Evolutionary conservation across 2,329 filamentous ascomycete genomes (phyloP).

Genomic region (Cladorrhinum sp.): DNA sequence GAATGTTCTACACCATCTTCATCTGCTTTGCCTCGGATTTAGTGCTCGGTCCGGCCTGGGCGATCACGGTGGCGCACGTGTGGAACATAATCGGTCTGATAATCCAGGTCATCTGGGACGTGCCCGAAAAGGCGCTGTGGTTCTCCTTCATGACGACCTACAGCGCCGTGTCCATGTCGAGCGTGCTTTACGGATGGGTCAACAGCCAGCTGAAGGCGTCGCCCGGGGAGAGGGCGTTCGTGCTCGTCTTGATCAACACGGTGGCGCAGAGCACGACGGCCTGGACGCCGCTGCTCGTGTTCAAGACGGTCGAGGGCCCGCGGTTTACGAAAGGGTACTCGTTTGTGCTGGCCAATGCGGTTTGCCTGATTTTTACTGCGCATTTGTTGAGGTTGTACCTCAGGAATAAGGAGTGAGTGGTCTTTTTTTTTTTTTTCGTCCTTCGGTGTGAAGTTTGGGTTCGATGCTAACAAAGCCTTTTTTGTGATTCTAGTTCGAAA

Average conservation of each 20-base stretch:
- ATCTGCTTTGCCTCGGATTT: slow-evolving; percentile 55
- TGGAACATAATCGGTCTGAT: slow-evolving; percentile 53
- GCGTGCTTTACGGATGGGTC: slow-evolving; percentile 55
- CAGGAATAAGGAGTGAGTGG: slow-evolving; percentile 25
- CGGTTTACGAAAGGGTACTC: slow-evolving; percentile 42
- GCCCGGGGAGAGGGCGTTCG: slow-evolving; percentile 46
- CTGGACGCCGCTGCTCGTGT: slow-evolving; percentile 54
- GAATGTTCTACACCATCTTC: slow-evolving; percentile 54
- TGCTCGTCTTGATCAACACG: slow-evolving; percentile 49
- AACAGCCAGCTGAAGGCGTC: slow-evolving; percentile 48
- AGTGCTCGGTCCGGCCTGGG: slow-evolving; percentile 50
- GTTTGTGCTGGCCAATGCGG: slow-evolving; percentile 32
- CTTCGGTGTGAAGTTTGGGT: too few relatives aligned
- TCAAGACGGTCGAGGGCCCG: slow-evolving; percentile 44
- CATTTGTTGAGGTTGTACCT: slow-evolving; percentile 26
- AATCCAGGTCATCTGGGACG: slow-evolving; percentile 55
- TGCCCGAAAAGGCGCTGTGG: slow-evolving; percentile 53
- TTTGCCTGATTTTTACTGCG: slow-evolving; percentile 23
- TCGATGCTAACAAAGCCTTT: slow-evolving; percentile 1
- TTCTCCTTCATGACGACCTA: slow-evolving; percentile 51
- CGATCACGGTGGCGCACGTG: slow-evolving; percentile 48
- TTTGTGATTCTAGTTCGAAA: slow-evolving; percentile 8
- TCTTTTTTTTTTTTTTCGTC: too few relatives aligned
- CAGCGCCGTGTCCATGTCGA: slow-evolving; percentile 49
- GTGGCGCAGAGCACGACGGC: slow-evolving; percentile 54